Evolutionary conservation across 1,139 yeast species (phyloP), one percentile per base, ranked within the genome.

Genomic region (Pichia sorboxylosa): DNA sequence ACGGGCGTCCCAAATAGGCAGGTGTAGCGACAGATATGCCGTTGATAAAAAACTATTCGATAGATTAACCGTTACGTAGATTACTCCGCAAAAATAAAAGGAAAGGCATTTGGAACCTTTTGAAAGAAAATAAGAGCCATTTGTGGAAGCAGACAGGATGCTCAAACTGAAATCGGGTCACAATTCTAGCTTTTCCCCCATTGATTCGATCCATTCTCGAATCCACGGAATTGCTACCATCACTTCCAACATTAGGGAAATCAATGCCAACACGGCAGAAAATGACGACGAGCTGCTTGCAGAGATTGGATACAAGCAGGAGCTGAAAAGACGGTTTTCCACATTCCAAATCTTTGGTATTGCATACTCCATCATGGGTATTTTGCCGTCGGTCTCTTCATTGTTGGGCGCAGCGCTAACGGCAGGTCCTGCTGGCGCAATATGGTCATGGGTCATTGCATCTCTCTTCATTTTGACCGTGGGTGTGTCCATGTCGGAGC

Each of bases 381-480:
- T 67, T 27, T 49, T 66, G 14, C 73, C 72, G 2, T 59, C 66
- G 16, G 59, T 66, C 35, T 54, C 66, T 2, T 61, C 68, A 1
- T 49, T 57, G 13, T 40, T 63, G 11, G 49, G 51, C n/a, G 41
- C 55, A 5, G 69, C 69, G 3, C 52, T 62, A 4, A 52, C 57
- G 34, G 66, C 68, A 2, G 77, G 77, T 1, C 66, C 75, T 0
- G 66, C 62, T 6, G 77, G 80, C 3, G 59, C 72, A 37, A 62
- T 72, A 5, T 73, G 81, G 79, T 77, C 79, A 6, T 75, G 83
- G 83, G 53, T 70, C 17, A 48, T 67, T 13, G 63, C 76, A 26
- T 63, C 70, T 33, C 32, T 64, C 24, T 69, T 72, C 38, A 66
- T 73, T 33, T 54, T 68, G 32, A 50, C 59, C 11, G 60, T 69